Conservation (phyloP, 306 rosid species). For the Vigna hirtella region DNA sequence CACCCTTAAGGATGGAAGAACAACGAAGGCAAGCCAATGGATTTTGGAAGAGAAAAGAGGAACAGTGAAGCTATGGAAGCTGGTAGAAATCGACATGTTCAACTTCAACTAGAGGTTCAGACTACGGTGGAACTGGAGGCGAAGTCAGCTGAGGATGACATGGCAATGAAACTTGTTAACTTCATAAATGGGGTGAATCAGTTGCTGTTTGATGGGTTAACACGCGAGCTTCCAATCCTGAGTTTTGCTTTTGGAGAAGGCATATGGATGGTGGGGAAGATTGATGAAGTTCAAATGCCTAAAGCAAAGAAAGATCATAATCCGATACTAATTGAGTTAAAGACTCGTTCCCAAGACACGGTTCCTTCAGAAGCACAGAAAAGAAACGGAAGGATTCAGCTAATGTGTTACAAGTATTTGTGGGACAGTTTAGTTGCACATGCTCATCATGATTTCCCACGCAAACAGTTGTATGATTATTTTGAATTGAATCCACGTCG, state of each 20-base stretch:
- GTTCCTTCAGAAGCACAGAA: constrained; percentile 75
- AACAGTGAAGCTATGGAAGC: constrained; percentile 61
- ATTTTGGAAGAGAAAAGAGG: constrained; percentile 54
- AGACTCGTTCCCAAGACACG: constrained; percentile 65
- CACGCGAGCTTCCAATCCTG: constrained; percentile 80
- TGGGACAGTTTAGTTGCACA: constrained; percentile 68
- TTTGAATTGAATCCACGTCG: constrained; percentile 59
- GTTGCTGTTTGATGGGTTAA: constrained; percentile 70
- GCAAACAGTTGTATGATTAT: constrained; percentile 52
- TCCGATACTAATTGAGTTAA: constrained; percentile 70
- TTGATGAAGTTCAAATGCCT: constrained; percentile 72
- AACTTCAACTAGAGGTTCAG: constrained; percentile 74
- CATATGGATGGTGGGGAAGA: constrained; percentile 80
- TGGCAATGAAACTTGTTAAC: constrained; percentile 76
- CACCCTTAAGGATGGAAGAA: too few species aligned
- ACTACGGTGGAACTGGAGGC: constrained; percentile 51
- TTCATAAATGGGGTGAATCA: constrained; percentile 71
- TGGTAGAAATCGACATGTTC: constrained; percentile 67
- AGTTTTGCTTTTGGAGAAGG: constrained; percentile 61
- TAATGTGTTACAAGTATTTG: constrained; percentile 83
- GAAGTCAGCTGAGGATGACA: constrained; percentile 60
- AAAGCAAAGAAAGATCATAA: constrained; percentile 35
- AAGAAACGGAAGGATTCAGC: constrained; percentile 84
- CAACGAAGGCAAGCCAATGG: constrained; percentile 49
- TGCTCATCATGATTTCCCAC: constrained; percentile 51